A percentile compares a stretch with the other conserved stretches of the same genome.
These are phyloP conservation scores for Spencermartinsiella ligniputridi DNA, from an alignment of 1,139 yeast genomes.

Conservation along the genomic window DNA sequence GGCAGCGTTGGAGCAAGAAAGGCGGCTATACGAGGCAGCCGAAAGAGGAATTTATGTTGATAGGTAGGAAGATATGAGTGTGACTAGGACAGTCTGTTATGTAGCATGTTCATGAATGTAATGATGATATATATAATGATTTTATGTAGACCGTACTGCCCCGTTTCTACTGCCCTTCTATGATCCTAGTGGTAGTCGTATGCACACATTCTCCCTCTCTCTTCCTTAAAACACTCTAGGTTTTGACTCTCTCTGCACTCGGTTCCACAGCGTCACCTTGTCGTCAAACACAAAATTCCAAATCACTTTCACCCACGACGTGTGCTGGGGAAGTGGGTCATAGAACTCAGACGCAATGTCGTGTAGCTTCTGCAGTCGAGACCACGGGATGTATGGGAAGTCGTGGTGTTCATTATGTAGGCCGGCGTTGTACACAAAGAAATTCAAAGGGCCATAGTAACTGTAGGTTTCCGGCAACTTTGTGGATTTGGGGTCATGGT, in stretches of 20 bases:
- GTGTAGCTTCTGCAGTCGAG: slow-evolving; percentile 63
- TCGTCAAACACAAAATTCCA: slow-evolving; percentile 67
- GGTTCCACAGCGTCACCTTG: slow-evolving; percentile 67
- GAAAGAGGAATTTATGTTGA: slow-evolving; percentile 26
- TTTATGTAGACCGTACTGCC: no score
- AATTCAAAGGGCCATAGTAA: slow-evolving; percentile 76
- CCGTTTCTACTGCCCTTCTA: no score
- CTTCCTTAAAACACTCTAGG: background rate
- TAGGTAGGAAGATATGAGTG: background rate
- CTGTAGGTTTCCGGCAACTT: slow-evolving; percentile 78
- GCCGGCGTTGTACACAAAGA: slow-evolving; percentile 87
- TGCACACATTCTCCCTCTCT: no score
- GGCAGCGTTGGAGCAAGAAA: slow-evolving; percentile 18
- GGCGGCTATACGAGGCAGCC: slow-evolving; percentile 25
- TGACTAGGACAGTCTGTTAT: no score
- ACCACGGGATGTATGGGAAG: slow-evolving; percentile 92
- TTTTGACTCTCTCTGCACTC: slow-evolving; percentile 57
- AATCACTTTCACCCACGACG: slow-evolving; percentile 75
- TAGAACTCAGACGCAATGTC: slow-evolving; percentile 75
- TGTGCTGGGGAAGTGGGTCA: slow-evolving; percentile 71
- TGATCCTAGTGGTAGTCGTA: no score
- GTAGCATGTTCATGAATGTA: no score
- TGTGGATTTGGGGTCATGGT: slow-evolving; percentile 29
- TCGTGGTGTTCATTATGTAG: slow-evolving; percentile 94
- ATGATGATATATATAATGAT: no score